These are phyloP conservation scores for Colletotrichum karsti DNA, from an alignment of 2,329 filamentous ascomycete genomes.

Conservation along the genomic window DNA sequence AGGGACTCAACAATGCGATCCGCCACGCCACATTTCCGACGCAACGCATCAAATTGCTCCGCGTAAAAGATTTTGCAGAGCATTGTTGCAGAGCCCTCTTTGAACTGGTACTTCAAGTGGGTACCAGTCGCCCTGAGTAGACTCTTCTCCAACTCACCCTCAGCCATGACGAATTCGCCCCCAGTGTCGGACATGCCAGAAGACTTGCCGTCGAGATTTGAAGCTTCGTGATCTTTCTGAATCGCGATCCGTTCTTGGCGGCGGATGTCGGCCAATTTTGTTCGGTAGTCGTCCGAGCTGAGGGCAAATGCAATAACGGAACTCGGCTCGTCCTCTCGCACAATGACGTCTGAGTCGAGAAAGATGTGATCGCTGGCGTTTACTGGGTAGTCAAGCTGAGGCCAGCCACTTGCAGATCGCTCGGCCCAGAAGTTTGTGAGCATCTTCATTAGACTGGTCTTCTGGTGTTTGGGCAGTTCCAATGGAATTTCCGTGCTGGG, in stretches of 20 bases:
- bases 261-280: slow-evolving; percentile 75
- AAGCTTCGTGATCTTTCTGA: slow-evolving; percentile 28
- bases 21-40: slow-evolving; percentile 90
- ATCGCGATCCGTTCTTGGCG: slow-evolving; percentile 32
- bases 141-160: slow-evolving; percentile 84
- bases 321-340: slow-evolving; percentile 96
- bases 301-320: slow-evolving; percentile 94
- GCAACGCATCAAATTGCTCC: slow-evolving; percentile 94
- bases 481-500: slow-evolving; percentile 67
- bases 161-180: slow-evolving; percentile 55
- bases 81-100: slow-evolving; percentile 92
- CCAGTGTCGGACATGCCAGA: slow-evolving; percentile 43
- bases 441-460: slow-evolving; percentile 93
- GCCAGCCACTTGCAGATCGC: slow-evolving; percentile 94
- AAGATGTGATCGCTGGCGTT: slow-evolving; percentile 92
- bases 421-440: slow-evolving; percentile 99
- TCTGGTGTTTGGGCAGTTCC: slow-evolving; percentile 91
- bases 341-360: slow-evolving; percentile 95
- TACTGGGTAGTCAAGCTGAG: slow-evolving; percentile 90
- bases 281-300: slow-evolving; percentile 85
- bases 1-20: slow-evolving; percentile 95
- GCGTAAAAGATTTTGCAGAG: slow-evolving; percentile 99
- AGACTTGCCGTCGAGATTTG: slow-evolving; percentile 36
- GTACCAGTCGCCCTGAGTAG: slow-evolving; percentile 86
- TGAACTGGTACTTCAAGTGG: slow-evolving; percentile 95